Evolutionary conservation across 352 stramenopile species (phyloP).

Genomic region (Lagenidium sp.): DNA sequence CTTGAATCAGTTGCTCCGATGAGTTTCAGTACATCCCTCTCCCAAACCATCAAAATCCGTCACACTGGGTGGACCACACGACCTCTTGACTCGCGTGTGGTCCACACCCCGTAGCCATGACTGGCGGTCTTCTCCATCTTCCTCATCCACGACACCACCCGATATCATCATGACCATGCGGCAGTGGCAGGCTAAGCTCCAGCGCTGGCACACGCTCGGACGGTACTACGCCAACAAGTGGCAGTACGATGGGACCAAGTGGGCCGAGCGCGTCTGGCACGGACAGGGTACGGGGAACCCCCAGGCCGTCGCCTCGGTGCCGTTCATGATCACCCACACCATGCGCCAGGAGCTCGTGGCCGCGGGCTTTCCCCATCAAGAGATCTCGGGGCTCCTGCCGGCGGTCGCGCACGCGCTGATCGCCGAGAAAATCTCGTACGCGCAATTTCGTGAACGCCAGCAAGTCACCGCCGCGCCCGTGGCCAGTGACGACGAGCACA

Average conservation of each 20-base stretch:
- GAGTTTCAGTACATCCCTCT: no score
- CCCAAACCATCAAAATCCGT: no score
- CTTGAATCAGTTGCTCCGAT: no score
- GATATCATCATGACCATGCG: constrained; percentile 21
- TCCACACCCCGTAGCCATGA: neutral
- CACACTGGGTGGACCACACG: no score
- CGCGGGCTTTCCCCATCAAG: constrained; percentile 39
- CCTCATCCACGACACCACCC: neutral
- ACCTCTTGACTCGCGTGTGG: no score
- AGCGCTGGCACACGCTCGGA: constrained; percentile 56
- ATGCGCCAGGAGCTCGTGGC: constrained; percentile 58
- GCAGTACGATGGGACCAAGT: constrained; percentile 76
- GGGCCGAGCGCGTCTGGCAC: constrained; percentile 62
- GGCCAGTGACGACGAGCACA: neutral
- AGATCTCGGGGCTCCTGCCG: constrained; percentile 55
- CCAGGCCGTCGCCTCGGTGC: constrained; percentile 50
- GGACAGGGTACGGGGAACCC: constrained; percentile 32
- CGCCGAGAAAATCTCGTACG: constrained; percentile 45
- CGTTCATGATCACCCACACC: constrained; percentile 78
- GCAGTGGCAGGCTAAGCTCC: constrained; percentile 27
- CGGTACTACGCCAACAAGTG: constrained; percentile 81
- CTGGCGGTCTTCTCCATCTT: neutral
- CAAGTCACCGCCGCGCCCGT: no score
- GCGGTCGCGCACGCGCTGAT: constrained; percentile 48
- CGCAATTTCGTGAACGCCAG: constrained; percentile 34